These are phyloP conservation scores for Aethionema arabicum DNA, from an alignment of 345 rosid species.

Conservation along the genomic window DNA sequence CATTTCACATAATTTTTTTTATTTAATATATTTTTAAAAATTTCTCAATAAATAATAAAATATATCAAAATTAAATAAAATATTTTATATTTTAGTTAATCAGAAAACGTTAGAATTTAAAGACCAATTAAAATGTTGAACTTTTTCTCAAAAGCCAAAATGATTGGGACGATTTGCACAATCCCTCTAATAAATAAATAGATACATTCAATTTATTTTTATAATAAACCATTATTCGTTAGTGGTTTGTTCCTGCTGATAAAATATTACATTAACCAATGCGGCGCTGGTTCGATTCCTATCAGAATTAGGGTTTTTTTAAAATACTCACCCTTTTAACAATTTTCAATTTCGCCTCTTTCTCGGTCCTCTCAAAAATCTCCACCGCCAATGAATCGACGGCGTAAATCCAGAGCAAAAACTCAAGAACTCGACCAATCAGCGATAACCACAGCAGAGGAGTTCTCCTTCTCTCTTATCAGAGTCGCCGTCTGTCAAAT, in stretches of 20 bases:
- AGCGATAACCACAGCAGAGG: constrained; percentile 21
- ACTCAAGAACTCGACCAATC: constrained; percentile 27
- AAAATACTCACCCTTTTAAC: background rate
- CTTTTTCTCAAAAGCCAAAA: no score
- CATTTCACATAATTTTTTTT: no score
- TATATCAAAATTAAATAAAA: no score
- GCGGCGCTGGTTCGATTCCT: constrained; percentile 16
- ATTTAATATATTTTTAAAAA: no score
- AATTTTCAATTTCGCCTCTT: constrained; percentile 22
- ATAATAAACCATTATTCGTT: background rate
- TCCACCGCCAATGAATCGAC: constrained; percentile 36
- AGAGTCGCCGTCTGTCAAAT: constrained; percentile 58
- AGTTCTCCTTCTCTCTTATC: constrained; percentile 42
- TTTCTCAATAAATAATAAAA: no score
- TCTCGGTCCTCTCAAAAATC: constrained; percentile 29
- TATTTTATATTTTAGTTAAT: no score
- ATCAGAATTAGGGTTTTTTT: constrained; percentile 21
- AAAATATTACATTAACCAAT: background rate
- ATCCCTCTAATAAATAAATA: no score
- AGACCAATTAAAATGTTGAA: no score
- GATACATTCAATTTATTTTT: background rate
- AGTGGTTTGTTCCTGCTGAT: constrained; percentile 28
- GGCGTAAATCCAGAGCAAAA: constrained; percentile 6
- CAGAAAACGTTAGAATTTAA: no score
- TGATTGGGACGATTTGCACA: no score